These are phyloP conservation scores for Calonectria leucothoes DNA, from an alignment of 2,329 filamentous ascomycete species.

Conservation along the genomic window DNA sequence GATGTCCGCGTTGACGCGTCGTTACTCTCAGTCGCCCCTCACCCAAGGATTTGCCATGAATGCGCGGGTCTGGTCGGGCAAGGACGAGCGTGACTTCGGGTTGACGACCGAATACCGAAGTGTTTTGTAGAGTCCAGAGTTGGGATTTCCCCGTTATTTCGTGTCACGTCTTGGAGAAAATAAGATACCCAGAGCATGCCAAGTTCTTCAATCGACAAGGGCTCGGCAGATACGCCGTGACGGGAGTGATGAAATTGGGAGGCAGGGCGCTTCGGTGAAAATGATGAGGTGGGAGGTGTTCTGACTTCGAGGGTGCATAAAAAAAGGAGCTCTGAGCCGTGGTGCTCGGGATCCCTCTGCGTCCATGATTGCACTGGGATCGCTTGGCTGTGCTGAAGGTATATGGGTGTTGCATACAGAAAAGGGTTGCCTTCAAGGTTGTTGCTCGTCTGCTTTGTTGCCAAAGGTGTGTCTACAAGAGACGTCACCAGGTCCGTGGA, in stretches of 20 bases:
- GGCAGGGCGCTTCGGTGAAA: slow-evolving; percentile 10
- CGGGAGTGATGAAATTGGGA: slow-evolving; percentile 13
- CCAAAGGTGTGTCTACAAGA: slow-evolving; percentile 16
- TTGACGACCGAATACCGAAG: slow-evolving; percentile 27
- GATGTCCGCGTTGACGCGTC: slow-evolving; percentile 30
- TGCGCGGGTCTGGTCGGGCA: slow-evolving; percentile 17
- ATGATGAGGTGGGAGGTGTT: slow-evolving; percentile 14
- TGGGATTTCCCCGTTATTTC: slow-evolving; percentile 19
- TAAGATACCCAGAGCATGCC: slow-evolving; percentile 19
- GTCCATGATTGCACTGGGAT: slow-evolving; percentile 11
- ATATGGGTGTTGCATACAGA: slow-evolving; percentile 29
- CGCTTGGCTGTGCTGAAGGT: slow-evolving; percentile 14
- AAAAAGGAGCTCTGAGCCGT: slow-evolving; percentile 22
- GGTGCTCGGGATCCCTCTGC: not conserved
- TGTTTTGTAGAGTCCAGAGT: slow-evolving; percentile 23
- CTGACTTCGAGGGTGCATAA: slow-evolving; percentile 12
- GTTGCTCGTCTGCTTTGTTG: slow-evolving; percentile 26
- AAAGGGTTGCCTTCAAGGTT: slow-evolving; percentile 24
- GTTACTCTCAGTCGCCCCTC: slow-evolving; percentile 19
- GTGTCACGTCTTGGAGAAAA: slow-evolving; percentile 21
- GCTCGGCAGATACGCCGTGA: slow-evolving; percentile 9
- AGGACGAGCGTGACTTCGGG: slow-evolving; percentile 24
- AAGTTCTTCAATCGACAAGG: slow-evolving; percentile 7
- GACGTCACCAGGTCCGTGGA: slow-evolving; percentile 14
- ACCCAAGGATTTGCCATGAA: slow-evolving; percentile 17